phyloP scores from a whole-genome alignment of 108 stramenopile genomes.

The Fistulifera pelliculosa region DNA sequence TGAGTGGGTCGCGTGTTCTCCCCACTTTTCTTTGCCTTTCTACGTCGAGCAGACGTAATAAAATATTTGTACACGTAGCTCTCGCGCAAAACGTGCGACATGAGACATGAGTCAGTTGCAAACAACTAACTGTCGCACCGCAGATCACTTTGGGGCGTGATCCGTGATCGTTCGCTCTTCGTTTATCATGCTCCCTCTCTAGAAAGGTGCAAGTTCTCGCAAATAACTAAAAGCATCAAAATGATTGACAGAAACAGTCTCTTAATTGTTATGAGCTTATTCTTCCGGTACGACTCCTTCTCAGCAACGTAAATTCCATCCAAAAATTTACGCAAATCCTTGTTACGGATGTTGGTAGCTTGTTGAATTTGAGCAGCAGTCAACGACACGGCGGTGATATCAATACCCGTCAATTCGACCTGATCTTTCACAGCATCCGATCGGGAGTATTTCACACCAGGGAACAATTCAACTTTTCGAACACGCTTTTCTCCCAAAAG shows the following conservation, averaged over 20 bases:
- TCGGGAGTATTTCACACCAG: slow-evolving; percentile 89
- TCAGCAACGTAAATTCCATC: slow-evolving; percentile 99
- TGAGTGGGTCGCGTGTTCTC: too few species aligned
- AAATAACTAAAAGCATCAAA: background rate
- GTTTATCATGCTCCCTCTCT: too few species aligned
- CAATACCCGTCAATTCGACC: slow-evolving; percentile 94
- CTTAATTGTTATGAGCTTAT: slow-evolving; percentile 10
- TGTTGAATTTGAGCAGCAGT: slow-evolving; percentile 94
- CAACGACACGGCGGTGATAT: slow-evolving; percentile 92
- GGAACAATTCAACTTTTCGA: slow-evolving; percentile 79
- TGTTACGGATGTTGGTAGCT: slow-evolving; percentile 91
- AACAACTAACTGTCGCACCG: too few species aligned
- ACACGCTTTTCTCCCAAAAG: slow-evolving; percentile 99
- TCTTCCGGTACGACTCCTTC: slow-evolving; percentile 67
- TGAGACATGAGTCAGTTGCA: too few species aligned
- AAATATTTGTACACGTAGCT: too few species aligned
- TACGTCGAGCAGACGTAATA: too few species aligned
- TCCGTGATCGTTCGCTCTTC: too few species aligned
- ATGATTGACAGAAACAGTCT: background rate
- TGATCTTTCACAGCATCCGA: slow-evolving; percentile 97
- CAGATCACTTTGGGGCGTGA: too few species aligned
- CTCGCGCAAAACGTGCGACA: too few species aligned
- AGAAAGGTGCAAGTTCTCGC: too few species aligned
- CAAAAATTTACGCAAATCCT: slow-evolving; percentile 99
- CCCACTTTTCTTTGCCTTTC: too few species aligned